Conservation (phyloP, 148 eudicot species). For the Rhododendron kiyosumense region DNA sequence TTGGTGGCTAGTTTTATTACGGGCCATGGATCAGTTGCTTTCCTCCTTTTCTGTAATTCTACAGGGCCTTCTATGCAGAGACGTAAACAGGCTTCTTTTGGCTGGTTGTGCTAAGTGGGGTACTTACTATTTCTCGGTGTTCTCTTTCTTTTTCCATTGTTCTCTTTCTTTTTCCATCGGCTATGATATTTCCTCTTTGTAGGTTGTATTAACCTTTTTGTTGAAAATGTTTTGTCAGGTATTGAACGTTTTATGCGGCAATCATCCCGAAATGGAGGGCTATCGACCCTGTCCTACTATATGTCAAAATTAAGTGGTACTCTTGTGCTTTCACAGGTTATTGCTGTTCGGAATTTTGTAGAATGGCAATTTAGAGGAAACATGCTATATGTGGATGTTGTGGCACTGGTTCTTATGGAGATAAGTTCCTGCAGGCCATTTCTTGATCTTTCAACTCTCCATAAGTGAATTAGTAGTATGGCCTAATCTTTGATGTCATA, state of each 20-base stretch:
- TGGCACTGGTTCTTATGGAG: slow-evolving; percentile 2
- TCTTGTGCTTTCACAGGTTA: slow-evolving; percentile 10
- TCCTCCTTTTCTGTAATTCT: slow-evolving; percentile 9
- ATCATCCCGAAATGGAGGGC: not conserved
- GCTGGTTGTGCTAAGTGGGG: not conserved
- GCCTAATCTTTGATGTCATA: not conserved
- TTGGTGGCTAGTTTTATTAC: slow-evolving; percentile 28
- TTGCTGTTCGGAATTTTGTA: slow-evolving; percentile 9
- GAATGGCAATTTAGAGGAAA: slow-evolving; percentile 11
- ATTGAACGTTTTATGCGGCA: not conserved
- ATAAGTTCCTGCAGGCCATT: slow-evolving; percentile 1
- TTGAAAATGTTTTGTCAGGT: slow-evolving; percentile 8
- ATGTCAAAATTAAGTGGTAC: not conserved
- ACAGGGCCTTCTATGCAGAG: slow-evolving; percentile 20
- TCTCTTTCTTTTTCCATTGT: not conserved
- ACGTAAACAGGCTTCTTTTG: slow-evolving; percentile 10
- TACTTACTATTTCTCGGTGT: not conserved
- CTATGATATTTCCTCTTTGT: not conserved
- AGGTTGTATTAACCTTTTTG: not conserved
- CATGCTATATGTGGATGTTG: not conserved
- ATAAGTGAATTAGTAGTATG: not conserved
- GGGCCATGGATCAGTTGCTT: slow-evolving; percentile 26
- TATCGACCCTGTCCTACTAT: not conserved
- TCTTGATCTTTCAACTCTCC: slow-evolving; percentile 4
- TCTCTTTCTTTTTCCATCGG: not conserved